Evolutionary conservation across 73 alveolate genomes (phyloP), one percentile per base, ranked within the genome.

Genomic region (Strombidium stylifer): DNA sequence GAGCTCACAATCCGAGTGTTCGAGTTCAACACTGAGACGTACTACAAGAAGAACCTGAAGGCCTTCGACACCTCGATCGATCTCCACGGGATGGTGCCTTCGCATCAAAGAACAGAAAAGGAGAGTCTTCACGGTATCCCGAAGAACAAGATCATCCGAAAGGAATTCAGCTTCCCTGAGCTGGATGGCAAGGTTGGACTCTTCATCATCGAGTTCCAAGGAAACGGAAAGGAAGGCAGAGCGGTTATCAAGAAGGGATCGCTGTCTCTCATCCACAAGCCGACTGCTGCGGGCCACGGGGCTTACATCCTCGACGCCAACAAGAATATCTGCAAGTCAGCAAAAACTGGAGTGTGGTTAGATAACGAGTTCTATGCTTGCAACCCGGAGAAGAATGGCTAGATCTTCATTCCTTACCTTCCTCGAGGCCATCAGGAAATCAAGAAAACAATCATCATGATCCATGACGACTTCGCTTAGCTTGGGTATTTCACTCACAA

Each of bases 231-330:
- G 51, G 56, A 84, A 15, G 67, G 91, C 10, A 86, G 97, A 82
- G 96, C 97, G n/a, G 27, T 89, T 3, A 84, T 92, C n/a, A 81
- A 88, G 76, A 92, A 84, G 64, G 98, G 98, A 42, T 49, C 71
- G 19, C 60, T 83, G 28, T 62, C 80, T 44, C 74, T 72, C 27
- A 52, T 75, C 28, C 81, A 70, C 54, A 87, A 70, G 69, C 70
- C 73, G 5, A 85, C 96, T 1, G 34, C 69, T 35, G 83, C 93
- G 8, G 98, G 98, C 8, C 90, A 91, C 53, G 30, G 62, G 14
- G 58, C 85, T 19, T 79, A 74, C 55, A 69, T 91, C 28, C 54
- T 91, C 37, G 90, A 91, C 69, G 96, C 87, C 60, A 48, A 87
- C 31, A 71, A 70, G 37, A 52, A 87, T 16, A 62, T 87, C 25